These are phyloP conservation scores for Boletus vinaceobasis DNA, from an alignment of 768 basidiomycete species.

Conservation along the genomic window DNA sequence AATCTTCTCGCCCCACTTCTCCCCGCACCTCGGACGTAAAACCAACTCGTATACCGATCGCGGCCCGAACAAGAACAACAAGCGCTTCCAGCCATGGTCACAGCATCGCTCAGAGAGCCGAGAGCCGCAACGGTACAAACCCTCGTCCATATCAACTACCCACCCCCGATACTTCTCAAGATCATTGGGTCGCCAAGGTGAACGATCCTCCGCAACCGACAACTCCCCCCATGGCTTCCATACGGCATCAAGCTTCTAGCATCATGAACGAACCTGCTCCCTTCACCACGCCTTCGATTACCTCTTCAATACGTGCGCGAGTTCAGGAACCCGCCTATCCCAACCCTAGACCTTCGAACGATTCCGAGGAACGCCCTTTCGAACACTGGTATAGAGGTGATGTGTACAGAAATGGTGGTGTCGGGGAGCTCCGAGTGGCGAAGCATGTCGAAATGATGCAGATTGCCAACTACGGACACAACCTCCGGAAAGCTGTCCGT, in stretches of 20 bases:
- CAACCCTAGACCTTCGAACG: constrained; percentile 56
- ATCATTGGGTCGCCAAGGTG: constrained; percentile 31
- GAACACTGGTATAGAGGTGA: constrained; percentile 92
- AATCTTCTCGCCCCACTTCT: constrained; percentile 41
- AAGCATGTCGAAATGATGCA: constrained; percentile 81
- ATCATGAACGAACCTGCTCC: constrained; percentile 66
- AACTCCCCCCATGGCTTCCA: constrained; percentile 32
- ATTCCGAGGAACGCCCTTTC: constrained; percentile 80
- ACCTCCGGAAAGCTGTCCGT: constrained; percentile 35
- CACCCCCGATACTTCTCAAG: constrained; percentile 29
- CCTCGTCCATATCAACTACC: constrained; percentile 22
- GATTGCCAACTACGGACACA: constrained; percentile 82
- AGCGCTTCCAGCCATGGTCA: constrained; percentile 41
- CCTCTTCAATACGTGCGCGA: constrained; percentile 41
- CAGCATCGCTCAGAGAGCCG: constrained; percentile 35
- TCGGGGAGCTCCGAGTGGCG: constrained; percentile 76
- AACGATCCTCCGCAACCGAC: constrained; percentile 30
- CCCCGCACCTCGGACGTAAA: constrained; percentile 41
- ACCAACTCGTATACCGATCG: constrained; percentile 49
- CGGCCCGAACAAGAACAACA: constrained; percentile 38
- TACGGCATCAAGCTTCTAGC: constrained; percentile 41
- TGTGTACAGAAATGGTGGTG: constrained; percentile 82
- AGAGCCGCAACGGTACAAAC: constrained; percentile 32
- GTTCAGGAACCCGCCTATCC: constrained; percentile 29
- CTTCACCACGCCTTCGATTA: constrained; percentile 45